Evolutionary conservation across 2,329 filamentous ascomycete species (phyloP), one percentile per base, ranked within the genome.

Genomic region (Zymoseptoria brevis): DNA sequence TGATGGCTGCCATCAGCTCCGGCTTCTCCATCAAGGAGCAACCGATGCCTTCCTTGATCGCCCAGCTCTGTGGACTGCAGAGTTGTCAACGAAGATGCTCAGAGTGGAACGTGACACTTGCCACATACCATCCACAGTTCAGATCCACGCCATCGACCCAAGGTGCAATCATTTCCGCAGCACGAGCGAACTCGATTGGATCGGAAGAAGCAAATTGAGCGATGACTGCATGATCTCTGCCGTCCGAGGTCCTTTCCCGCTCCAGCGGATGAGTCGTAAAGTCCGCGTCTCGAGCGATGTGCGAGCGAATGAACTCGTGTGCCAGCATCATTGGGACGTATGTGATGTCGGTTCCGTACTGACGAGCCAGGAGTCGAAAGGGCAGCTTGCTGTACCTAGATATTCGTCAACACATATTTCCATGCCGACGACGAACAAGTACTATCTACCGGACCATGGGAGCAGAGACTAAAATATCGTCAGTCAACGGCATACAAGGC

Each of bases 21-120:
- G 84, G 81, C 54, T 79, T 75, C 51, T 83, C 79, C 85, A 89
- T 88, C 35, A 89, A 75, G n/a, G 84, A 84, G 4, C 86, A 87
- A 4, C 87, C 87, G 2, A 89, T 77, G 1, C 78, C 83, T 71
- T 86, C 84, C 50, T 85, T 82, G 67, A 87, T 87, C 0, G 87
- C 86, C 87, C 87, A 89, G 5, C 82, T 82, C 72, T 89, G 87
- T 7, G 87, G 87, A 67, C 51, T 53, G 22, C 19, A 19, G 8
- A 2, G 9, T 1, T 8, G 51, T 53, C 51, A 53, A 26, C 21
- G 16, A 24, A n/a, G 11, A 53, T 53, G 22, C 19, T 53, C 8
- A 3, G 19, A 8, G n/a, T 11, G 3, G 3, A 29, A 24, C 2
- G 16, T 13, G 16, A 41, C 35, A 16, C 50, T 8, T 5, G 2